Percentiles rank a stretch among this genome's conserved stretches.
Conservation (phyloP, 768 basidiomycete species). For the Brasilioporus rufonigricans region DNA sequence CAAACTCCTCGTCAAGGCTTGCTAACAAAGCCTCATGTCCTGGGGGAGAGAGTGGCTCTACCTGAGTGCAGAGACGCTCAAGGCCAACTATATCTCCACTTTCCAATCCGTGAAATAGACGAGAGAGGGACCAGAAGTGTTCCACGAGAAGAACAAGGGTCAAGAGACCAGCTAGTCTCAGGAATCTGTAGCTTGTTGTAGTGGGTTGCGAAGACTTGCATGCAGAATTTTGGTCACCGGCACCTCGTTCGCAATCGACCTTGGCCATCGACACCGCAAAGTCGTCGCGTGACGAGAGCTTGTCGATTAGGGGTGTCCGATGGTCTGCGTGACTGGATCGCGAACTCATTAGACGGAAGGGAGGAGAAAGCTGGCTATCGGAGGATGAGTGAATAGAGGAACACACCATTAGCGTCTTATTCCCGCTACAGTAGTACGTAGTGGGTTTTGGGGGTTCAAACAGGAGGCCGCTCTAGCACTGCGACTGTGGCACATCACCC, state of each 20-base stretch:
- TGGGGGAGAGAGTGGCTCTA: conserved; percentile 11
- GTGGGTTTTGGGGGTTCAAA: no score
- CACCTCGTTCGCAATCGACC: conserved; percentile 15
- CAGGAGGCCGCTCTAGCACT: no score
- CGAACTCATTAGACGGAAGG: not conserved
- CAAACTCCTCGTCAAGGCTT: conserved; percentile 26
- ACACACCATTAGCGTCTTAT: no score
- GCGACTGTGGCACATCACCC: no score
- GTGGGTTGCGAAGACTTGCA: not conserved
- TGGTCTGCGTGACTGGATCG: not conserved
- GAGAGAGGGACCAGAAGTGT: conserved; percentile 3
- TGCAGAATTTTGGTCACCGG: not conserved
- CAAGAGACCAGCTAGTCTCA: conserved; percentile 10
- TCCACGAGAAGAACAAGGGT: conserved; percentile 3
- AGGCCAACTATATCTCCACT: not conserved
- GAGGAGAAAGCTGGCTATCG: no score
- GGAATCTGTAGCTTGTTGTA: not conserved
- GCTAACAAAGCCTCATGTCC: conserved; percentile 17
- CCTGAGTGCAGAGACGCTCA: conserved; percentile 29
- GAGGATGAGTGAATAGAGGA: no score
- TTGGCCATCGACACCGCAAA: not conserved
- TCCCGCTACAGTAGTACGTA: no score
- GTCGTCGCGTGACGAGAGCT: not conserved
- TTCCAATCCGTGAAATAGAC: not conserved
- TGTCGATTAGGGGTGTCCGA: not conserved